These are phyloP conservation scores for Gonapodya sp. DNA, from an alignment of 192 early-diverging fungal genomes.

Conservation along the genomic window DNA sequence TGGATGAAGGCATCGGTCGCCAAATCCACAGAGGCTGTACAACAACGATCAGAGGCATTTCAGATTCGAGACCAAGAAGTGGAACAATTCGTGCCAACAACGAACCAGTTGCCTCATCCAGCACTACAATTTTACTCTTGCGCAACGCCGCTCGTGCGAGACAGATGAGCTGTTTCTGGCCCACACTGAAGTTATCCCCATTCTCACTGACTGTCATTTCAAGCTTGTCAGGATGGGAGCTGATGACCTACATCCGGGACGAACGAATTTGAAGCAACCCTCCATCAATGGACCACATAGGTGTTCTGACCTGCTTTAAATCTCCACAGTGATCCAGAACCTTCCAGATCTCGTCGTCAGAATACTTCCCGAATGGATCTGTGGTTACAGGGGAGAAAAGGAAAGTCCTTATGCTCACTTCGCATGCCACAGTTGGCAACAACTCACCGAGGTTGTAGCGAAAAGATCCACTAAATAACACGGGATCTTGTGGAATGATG, in stretches of 20 bases:
- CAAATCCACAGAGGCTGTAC: constrained; percentile 59
- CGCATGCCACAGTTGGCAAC: constrained; percentile 19
- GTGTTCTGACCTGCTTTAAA: not conserved
- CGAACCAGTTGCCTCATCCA: constrained; percentile 77
- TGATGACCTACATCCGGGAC: not conserved
- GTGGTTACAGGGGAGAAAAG: not conserved
- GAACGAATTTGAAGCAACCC: not conserved
- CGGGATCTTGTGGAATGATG: constrained; percentile 89
- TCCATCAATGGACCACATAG: not conserved
- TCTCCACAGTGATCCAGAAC: not conserved
- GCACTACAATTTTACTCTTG: constrained; percentile 53
- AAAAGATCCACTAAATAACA: constrained; percentile 61
- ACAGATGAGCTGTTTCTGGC: constrained; percentile 69
- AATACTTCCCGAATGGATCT: constrained; percentile 18
- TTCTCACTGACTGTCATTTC: constrained; percentile 76
- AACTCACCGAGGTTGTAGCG: constrained; percentile 9
- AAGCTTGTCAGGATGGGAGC: constrained; percentile 24
- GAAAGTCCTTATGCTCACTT: not conserved
- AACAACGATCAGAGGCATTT: not conserved
- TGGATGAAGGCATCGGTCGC: constrained; percentile 74
- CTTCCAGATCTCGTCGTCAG: constrained; percentile 2
- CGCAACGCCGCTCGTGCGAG: constrained; percentile 70
- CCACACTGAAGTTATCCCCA: constrained; percentile 67
- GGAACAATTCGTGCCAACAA: not conserved
- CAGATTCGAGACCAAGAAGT: not conserved